phyloP scores from a whole-genome alignment of 331 rosid genomes.

The Phaseolus coccineus region DNA sequence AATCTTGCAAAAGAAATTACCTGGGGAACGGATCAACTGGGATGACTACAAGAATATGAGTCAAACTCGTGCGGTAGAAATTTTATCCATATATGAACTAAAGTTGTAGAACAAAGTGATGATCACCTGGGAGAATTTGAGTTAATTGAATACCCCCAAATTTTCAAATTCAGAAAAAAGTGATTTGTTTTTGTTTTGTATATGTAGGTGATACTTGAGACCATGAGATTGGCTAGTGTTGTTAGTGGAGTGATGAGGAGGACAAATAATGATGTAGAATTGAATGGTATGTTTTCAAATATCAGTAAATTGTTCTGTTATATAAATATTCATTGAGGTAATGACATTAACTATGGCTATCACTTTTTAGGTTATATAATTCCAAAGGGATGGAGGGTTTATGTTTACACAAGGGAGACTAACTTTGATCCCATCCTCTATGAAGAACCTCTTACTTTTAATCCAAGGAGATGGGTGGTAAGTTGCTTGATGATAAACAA shows the following conservation, averaged over 20 bases:
- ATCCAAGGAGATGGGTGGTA: constrained; percentile 90
- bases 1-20: constrained; percentile 56
- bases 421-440: constrained; percentile 70
- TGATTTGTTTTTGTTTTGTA: not conserved
- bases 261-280: constrained; percentile 66
- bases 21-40: constrained; percentile 62
- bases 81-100: constrained; percentile 3
- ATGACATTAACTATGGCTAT: not conserved
- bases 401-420: constrained; percentile 73
- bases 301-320: not conserved
- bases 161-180: not conserved
- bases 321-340: not conserved
- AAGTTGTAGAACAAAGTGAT: not conserved
- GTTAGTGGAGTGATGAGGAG: constrained; percentile 77
- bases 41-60: constrained; percentile 70
- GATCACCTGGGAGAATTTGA: not conserved
- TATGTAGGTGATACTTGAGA: constrained; percentile 72
- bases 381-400: constrained; percentile 86
- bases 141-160: not conserved
- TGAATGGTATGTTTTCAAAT: constrained; percentile 57
- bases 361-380: constrained; percentile 57
- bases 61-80: constrained; percentile 70
- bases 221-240: constrained; percentile 74
- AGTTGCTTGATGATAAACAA: constrained; percentile 31
- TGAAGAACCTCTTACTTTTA: constrained; percentile 72